Base-by-base conservation (phyloP, 805 yeast genomes). In the Starmerella khaoyaiensis region DNA sequence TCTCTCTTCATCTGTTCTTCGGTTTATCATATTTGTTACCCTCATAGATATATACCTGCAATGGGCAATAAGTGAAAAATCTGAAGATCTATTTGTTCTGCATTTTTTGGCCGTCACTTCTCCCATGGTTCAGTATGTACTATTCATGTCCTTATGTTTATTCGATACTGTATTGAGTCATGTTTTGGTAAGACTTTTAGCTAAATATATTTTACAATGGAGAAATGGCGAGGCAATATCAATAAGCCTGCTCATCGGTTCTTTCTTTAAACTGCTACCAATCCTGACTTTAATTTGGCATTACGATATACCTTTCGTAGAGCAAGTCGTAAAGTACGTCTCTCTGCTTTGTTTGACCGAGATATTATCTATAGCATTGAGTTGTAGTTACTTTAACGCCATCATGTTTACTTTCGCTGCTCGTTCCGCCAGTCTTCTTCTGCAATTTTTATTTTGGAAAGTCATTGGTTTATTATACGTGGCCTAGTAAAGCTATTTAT, bases 271-370 rank as follows among this genome's bases (percentile, higher is more conserved):
- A 52, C 63, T 87, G 17, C 76, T 87, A 45, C 98, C 98, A 0
- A 78, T 90, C 15, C 65, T 90, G 23, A 87, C 87, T 86, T 64
- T 90, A 22, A 87, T 90, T 24, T 90, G 99, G 99, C 90, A 94
- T 0, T 90, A 90, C 52, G 95, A 90, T 53, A 71, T 79, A n/a
- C 65, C 77, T 1, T 64, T 78, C 3, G 76, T 79, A 0, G 68
- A 74, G 16, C 61, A 63, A 5, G 60, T 74, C 8, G 78, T 80
- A 21, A 69, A 69, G 41, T 62, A 72, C 47, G 68, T 76, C 3
- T 77, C 79, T 0, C 67, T 68, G 30, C 55, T 77, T 35, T 76
- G 72, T 44, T 63, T 73, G n/a, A 58, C 77, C 5, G 94, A 82
- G 51, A 75, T 84, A 0, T 50, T 75, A 23, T 57, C 64, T 18